These are phyloP conservation scores for Phytophthora pseudosyringae DNA, from an alignment of 352 stramenopile species.

Conservation along the genomic window DNA sequence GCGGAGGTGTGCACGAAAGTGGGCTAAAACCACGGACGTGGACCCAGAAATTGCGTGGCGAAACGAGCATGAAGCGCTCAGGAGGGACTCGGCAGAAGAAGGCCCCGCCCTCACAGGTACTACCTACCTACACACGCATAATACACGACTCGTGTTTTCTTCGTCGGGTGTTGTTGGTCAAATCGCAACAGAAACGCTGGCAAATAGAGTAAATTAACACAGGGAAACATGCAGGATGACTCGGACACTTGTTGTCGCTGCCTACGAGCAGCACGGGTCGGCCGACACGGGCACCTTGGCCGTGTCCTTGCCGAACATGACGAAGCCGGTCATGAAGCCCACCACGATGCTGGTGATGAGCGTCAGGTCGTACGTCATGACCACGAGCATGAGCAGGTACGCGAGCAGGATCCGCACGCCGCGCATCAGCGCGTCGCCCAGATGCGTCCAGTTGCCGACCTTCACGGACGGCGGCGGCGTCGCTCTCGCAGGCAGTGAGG, in stretches of 20 bases:
- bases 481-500: slow-evolving; percentile 3
- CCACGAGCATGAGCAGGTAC: slow-evolving; percentile 82
- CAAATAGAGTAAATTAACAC: slow-evolving; percentile 24
- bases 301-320: slow-evolving; percentile 71
- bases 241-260: not conserved
- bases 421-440: slow-evolving; percentile 66
- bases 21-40: slow-evolving; percentile 3
- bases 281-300: slow-evolving; percentile 72
- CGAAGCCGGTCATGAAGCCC: slow-evolving; percentile 72
- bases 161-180: not conserved
- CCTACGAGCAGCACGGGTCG: slow-evolving; percentile 72
- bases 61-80: not conserved
- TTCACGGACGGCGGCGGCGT: slow-evolving; percentile 30
- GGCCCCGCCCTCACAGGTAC: not conserved
- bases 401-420: slow-evolving; percentile 72
- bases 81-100: slow-evolving; percentile 8
- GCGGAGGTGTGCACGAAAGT: slow-evolving; percentile 12
- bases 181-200: not conserved
- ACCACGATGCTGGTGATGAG: slow-evolving; percentile 68
- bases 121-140: slow-evolving; percentile 21
- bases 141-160: slow-evolving; percentile 36
- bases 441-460: slow-evolving; percentile 61
- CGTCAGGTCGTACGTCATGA: slow-evolving; percentile 81
- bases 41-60: slow-evolving; percentile 6
- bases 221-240: not conserved